Conservation (phyloP, 495 filamentous ascomycete genomes). For the Rusavskia elegans region DNA sequence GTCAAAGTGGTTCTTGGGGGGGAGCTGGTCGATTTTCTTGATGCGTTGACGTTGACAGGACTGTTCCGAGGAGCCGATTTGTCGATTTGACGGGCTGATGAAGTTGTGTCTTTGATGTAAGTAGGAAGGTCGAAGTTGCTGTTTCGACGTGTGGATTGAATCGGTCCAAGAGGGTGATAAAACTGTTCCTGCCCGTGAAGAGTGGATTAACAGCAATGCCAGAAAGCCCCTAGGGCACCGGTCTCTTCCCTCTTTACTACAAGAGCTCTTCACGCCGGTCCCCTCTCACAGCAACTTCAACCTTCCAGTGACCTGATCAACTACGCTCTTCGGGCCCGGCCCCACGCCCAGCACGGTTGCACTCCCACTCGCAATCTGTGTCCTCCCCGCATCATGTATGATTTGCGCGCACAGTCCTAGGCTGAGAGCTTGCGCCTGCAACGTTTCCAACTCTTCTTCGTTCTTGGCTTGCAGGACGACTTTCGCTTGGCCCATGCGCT, state of each 20-base stretch:
- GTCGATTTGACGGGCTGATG: too few relatives aligned
- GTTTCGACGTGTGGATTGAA: too few relatives aligned
- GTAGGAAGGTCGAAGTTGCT: too few relatives aligned
- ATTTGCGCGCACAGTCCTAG: conserved; percentile 76
- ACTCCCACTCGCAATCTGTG: conserved; percentile 88
- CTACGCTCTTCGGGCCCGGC: conserved; percentile 70
- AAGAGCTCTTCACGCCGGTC: background rate
- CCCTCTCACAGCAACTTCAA: conserved; percentile 61
- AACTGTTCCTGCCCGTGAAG: too few relatives aligned
- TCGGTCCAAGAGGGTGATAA: too few relatives aligned
- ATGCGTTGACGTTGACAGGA: too few relatives aligned
- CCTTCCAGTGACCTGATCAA: conserved; percentile 73
- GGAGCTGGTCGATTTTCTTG: too few relatives aligned
- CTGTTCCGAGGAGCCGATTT: too few relatives aligned
- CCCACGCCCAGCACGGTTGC: conserved; percentile 82
- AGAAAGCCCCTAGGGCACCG: background rate
- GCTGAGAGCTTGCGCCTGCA: conserved; percentile 45
- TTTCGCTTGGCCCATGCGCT: conserved; percentile 73
- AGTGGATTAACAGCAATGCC: too few relatives aligned
- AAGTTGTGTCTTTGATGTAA: too few relatives aligned
- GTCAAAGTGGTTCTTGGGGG: too few relatives aligned
- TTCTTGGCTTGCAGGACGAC: conserved; percentile 71
- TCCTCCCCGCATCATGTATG: conserved; percentile 88
- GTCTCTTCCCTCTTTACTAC: background rate
- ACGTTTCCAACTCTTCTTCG: conserved; percentile 63